Base-by-base conservation (phyloP, 768 basidiomycete species). In the Mycena belliarum region DNA sequence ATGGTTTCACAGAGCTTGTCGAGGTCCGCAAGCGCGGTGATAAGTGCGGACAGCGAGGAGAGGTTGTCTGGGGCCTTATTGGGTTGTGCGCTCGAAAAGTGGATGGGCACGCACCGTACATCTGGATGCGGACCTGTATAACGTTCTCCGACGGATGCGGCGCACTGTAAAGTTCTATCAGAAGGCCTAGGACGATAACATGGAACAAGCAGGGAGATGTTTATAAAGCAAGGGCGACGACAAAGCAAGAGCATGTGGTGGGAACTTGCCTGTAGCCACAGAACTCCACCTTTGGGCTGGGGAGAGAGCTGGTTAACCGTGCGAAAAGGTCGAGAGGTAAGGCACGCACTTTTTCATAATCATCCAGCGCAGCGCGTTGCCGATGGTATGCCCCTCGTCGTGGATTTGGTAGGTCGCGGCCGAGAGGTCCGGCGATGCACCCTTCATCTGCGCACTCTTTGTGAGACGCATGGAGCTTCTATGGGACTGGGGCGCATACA, bases 91-190 rank as follows among this genome's bases (percentile, higher is more conserved):
- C 35, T 12, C 35, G 57, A 52, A 56, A 20, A 25, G 35, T 55
- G 32, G 15, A 43, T 14, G 6, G 18, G 24, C 21, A 79, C 94
- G 60, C 66, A 98, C 95, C 95, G 65, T 98, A 97, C 96, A 98
- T 98, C 83, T 98, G 96, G 59, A 98, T 93, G n/a, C 97, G 91
- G 25, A 98, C 76, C 67, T 98, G 92, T 66, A 99, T 97, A 65
- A 90, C 87, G 65, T 93, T 91, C 77, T 99, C 97, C 11, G 96
- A 97, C 4, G 97, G 97, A 77, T 98, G 97, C 2, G 97, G 97
- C 32, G 83, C 89, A 65, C 91, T 93, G 64, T 29, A 47, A 41
- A 23, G n/a, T 16, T 16, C 9, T 2, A 12, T 28, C 44, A 14
- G 29, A 32, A 28, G 47, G 54, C 56, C 24, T 51, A 61, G 23